Evolutionary conservation across 495 filamentous ascomycete genomes (phyloP).

Genomic region (Neurospora terricola): DNA sequence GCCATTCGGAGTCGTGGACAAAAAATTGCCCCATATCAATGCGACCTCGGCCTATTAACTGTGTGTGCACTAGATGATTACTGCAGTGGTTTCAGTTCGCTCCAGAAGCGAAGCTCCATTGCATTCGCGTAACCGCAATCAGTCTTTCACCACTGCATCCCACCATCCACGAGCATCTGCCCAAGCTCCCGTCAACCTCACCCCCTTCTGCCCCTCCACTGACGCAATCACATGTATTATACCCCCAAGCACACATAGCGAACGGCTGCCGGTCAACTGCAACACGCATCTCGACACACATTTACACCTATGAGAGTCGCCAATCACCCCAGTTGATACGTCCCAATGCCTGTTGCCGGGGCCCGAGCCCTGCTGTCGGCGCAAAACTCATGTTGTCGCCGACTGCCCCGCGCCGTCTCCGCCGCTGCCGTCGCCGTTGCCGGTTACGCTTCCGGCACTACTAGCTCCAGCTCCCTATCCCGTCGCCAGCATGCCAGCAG

Average conservation of each 20-base stretch:
- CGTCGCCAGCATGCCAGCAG: not conserved
- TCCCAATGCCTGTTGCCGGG: constrained; percentile 22
- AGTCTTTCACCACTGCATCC: not conserved
- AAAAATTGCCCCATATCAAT: no score
- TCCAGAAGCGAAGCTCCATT: not conserved
- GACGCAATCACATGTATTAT: not conserved
- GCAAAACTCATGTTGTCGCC: constrained; percentile 4
- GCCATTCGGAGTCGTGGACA: no score
- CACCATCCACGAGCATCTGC: not conserved
- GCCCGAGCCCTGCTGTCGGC: constrained; percentile 24
- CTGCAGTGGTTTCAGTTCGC: no score
- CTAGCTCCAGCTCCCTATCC: not conserved
- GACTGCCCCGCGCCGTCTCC: constrained; percentile 15
- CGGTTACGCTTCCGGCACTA: not conserved
- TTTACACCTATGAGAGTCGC: constrained; percentile 7
- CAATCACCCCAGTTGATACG: not conserved
- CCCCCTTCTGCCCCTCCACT: not conserved
- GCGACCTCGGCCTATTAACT: no score
- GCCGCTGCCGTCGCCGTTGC: no score
- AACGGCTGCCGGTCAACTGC: not conserved
- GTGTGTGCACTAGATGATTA: no score
- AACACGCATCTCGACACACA: not conserved
- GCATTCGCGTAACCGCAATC: not conserved
- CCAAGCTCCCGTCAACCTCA: not conserved
- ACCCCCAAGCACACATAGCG: not conserved